Conservation (phyloP, 1,284 basidiomycete species). For the Austroboletus novae-zelandiae region DNA sequence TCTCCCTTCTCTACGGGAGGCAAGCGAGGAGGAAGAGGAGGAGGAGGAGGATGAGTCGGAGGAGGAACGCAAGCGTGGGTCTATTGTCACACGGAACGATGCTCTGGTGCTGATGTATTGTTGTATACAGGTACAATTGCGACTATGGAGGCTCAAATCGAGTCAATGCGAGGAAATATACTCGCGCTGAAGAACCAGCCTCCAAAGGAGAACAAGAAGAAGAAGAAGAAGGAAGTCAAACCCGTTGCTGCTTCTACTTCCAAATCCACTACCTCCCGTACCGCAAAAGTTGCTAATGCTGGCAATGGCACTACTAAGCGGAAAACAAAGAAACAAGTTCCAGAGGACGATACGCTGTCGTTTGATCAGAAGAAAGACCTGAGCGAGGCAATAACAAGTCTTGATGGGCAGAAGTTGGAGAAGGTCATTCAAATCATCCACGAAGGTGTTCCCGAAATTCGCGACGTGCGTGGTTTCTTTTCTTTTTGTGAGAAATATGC, state of each 20-base stretch:
- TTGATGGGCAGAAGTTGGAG: constrained; percentile 77
- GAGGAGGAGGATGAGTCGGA: constrained; percentile 49
- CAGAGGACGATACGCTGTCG: constrained; percentile 72
- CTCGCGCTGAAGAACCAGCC: constrained; percentile 57
- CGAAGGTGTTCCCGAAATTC: constrained; percentile 83
- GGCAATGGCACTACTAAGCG: constrained; percentile 46
- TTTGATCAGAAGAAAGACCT: constrained; percentile 97
- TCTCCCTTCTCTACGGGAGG: constrained; percentile 65
- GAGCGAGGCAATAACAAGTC: constrained; percentile 83
- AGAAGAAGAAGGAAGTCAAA: constrained; percentile 61
- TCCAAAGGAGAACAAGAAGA: constrained; percentile 57
- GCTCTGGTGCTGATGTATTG: constrained; percentile 11
- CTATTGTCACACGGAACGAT: constrained; percentile 3
- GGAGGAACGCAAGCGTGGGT: constrained; percentile 57
- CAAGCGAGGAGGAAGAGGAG: constrained; percentile 51
- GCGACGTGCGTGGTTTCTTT: constrained; percentile 64
- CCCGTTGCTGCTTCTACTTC: constrained; percentile 60
- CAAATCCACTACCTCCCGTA: constrained; percentile 49
- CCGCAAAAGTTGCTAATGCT: constrained; percentile 36
- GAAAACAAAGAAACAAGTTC: constrained; percentile 51
- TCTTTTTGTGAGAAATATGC: constrained; percentile 1
- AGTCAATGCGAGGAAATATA: constrained; percentile 64
- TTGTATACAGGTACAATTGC: constrained; percentile 58
- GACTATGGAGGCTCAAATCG: constrained; percentile 71
- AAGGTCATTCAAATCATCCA: constrained; percentile 91